Evolutionary conservation across 306 rosid species (phyloP), one percentile per base, ranked within the genome.

Genomic region (Hylodesmum podocarpum): DNA sequence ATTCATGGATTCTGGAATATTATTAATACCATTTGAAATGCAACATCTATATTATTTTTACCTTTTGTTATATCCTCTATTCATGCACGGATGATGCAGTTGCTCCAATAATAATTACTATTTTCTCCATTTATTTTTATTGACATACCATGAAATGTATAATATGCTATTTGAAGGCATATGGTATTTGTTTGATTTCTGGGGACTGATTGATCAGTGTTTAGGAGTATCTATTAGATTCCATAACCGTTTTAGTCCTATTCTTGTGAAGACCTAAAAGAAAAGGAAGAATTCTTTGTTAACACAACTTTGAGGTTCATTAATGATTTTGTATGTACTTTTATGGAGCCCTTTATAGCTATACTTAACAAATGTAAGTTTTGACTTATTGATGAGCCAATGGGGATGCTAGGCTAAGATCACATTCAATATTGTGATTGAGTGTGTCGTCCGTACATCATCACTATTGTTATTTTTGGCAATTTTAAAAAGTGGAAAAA

Each of bases 1-100:
- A 85, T 86, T 86, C 86, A 73, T 86, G 75, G 86, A 83, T 80
- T 62, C 80, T 80, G 82, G 75, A 80, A 85, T 88, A 77, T 78
- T 74, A 82, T 89, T 85, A 81, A 84, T 82, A 82, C 81, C 77
- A 80, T 78, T 75, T 70, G 73, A 80, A 83, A 79, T 79, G 76
- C 46, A 61, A 46, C 27, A 63, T 29, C 37, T 46, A 57, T 75
- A 37, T 18, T 1, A n/a, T n/a, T 27, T 47, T 37, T 16, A 2
- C 43, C 24, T 29, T 21, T 22, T 64, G 44, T 21, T 46, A 5
- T 33, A 53, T 50, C 59, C 64, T 71, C 31, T 64, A 24, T 72
- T 24, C 62, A 49, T 24, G 70, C 70, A n/a, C 21, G n/a, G n/a
- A n/a, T n/a, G n/a, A n/a, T n/a, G n/a, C n/a, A n/a, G n/a, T 53